phyloP scores from a whole-genome alignment of 768 basidiomycete species.

The Chalciporus chontae region DNA sequence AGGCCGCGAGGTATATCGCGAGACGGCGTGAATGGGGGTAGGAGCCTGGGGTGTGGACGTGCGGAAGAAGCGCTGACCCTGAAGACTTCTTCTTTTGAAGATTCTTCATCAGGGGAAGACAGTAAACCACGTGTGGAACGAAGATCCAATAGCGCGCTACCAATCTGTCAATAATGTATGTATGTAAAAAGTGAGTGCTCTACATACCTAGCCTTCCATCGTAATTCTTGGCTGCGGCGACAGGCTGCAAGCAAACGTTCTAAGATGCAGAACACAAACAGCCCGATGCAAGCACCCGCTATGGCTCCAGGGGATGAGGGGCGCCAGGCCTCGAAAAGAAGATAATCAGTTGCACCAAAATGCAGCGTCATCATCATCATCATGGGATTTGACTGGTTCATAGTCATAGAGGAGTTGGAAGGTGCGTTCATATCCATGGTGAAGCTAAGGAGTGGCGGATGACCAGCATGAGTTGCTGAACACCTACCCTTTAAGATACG shows the following conservation, averaged over 20 bases:
- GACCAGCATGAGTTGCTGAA: neutral
- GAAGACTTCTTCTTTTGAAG: neutral
- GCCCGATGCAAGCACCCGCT: conserved; percentile 69
- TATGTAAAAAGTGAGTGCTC: neutral
- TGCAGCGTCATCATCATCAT: conserved; percentile 58
- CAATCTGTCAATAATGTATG: neutral
- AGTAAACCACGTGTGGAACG: neutral
- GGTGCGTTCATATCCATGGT: conserved; percentile 7
- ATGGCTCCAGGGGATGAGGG: conserved; percentile 70
- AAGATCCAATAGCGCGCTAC: neutral
- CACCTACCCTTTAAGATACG: neutral
- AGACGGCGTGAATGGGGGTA: conserved; percentile 57
- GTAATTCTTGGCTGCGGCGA: conserved; percentile 46
- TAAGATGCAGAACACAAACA: conserved; percentile 63
- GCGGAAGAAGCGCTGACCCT: neutral
- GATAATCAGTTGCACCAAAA: conserved; percentile 58
- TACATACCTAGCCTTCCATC: conserved; percentile 59
- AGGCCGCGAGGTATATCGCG: conserved; percentile 73
- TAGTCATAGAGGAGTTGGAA: conserved; percentile 10
- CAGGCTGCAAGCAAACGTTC: conserved; percentile 67
- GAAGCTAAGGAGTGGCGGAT: neutral
- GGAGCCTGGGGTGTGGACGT: conserved; percentile 35
- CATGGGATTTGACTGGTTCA: conserved; percentile 6
- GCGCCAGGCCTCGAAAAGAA: conserved; percentile 65
- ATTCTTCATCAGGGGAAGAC: conserved; percentile 2